Conservation (phyloP, 306 rosid genomes). For the Ceratonia siliqua region DNA sequence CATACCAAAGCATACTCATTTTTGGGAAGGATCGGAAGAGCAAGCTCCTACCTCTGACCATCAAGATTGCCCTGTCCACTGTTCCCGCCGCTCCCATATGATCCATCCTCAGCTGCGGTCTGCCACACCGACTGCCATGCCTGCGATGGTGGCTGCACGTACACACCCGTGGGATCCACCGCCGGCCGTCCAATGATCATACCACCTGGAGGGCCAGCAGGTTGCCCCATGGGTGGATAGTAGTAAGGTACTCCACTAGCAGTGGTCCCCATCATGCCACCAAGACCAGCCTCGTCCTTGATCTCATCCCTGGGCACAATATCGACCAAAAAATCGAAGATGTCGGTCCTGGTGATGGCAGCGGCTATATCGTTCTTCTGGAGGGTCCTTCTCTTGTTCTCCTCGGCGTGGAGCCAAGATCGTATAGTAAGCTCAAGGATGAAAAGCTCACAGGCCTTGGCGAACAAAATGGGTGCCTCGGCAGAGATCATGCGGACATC, state of each 20-base stretch:
- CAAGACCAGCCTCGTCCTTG: slow-evolving; percentile 77
- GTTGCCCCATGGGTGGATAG: slow-evolving; percentile 94
- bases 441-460: slow-evolving; percentile 98
- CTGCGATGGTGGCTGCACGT: slow-evolving; percentile 92
- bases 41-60: slow-evolving; percentile 67
- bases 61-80: slow-evolving; percentile 73
- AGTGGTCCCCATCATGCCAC: slow-evolving; percentile 61
- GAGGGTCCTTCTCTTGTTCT: slow-evolving; percentile 88
- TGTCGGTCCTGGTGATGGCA: slow-evolving; percentile 88
- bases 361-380: slow-evolving; percentile 98
- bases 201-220: slow-evolving; percentile 66
- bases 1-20: neutral
- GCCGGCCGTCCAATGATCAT: slow-evolving; percentile 96
- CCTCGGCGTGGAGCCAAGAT: slow-evolving; percentile 99
- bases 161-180: slow-evolving; percentile 78
- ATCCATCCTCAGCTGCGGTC: slow-evolving; percentile 65
- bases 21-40: neutral
- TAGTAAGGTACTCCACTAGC: slow-evolving; percentile 89
- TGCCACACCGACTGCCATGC: slow-evolving; percentile 99
- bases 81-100: slow-evolving; percentile 68
- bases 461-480: slow-evolving; percentile 88
- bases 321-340: slow-evolving; percentile 85
- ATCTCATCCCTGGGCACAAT: slow-evolving; percentile 96
- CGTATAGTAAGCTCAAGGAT: slow-evolving; percentile 97
- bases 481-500: slow-evolving; percentile 99